These are phyloP conservation scores for Phanerochaete carnosa DNA, from an alignment of 768 basidiomycete genomes.

Conservation along the genomic window DNA sequence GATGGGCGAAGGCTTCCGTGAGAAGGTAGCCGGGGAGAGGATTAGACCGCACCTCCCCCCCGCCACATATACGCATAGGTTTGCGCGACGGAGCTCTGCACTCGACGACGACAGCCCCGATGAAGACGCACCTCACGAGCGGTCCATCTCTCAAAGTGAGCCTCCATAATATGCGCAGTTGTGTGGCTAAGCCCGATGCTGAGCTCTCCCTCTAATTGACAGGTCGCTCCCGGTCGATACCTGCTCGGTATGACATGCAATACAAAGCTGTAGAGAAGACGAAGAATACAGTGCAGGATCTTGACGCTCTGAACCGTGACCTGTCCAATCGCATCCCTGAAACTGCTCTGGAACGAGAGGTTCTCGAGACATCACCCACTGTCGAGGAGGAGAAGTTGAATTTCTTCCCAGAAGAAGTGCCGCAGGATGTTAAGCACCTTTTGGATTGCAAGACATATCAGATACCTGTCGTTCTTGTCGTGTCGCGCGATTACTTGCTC, in stretches of 20 bases:
- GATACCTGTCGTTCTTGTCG: slow-evolving; percentile 11
- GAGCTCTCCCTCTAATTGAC: neutral
- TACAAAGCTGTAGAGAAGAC: neutral
- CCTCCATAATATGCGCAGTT: neutral
- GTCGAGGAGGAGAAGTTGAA: neutral
- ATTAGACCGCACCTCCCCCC: neutral
- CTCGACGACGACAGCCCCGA: neutral
- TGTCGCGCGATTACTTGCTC: slow-evolving; percentile 7
- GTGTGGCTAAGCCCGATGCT: neutral
- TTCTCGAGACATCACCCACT: neutral
- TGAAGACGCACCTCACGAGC: neutral
- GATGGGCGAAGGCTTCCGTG: neutral
- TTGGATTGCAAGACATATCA: slow-evolving; percentile 5
- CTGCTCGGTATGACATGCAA: neutral
- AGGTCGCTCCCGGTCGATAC: neutral
- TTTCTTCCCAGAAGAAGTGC: neutral
- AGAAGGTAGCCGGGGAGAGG: neutral
- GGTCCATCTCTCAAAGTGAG: neutral
- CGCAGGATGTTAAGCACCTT: slow-evolving; percentile 13
- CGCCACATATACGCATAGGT: neutral
- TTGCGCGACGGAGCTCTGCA: neutral
- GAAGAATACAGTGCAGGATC: neutral
- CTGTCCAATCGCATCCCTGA: neutral
- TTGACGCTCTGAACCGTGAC: neutral
- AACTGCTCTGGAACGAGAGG: neutral